These are phyloP conservation scores for Leccinum variicolor DNA, from an alignment of 768 basidiomycete species.

Conservation along the genomic window DNA sequence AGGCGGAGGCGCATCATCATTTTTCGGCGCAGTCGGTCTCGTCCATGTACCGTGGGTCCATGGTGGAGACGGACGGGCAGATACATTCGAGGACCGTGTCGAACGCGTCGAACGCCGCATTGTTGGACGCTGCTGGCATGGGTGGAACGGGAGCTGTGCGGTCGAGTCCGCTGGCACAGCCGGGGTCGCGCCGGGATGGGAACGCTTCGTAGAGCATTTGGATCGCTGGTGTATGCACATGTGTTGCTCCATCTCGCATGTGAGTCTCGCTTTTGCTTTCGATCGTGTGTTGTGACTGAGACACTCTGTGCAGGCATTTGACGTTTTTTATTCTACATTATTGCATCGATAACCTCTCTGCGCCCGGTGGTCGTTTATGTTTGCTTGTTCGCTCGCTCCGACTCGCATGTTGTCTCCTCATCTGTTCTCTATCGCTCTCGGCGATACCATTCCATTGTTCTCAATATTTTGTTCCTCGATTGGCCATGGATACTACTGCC, in stretches of 20 bases:
- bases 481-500: background rate
- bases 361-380: background rate
- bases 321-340: background rate
- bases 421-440: background rate
- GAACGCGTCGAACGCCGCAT: constrained; percentile 14
- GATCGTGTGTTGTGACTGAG: background rate
- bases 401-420: background rate
- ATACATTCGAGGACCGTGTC: constrained; percentile 22
- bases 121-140: constrained; percentile 26
- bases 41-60: constrained; percentile 17
- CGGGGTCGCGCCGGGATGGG: background rate
- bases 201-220: background rate
- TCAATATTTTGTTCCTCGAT: background rate
- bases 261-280: background rate
- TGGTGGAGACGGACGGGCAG: constrained; percentile 1
- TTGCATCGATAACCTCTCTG: background rate
- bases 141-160: constrained; percentile 1
- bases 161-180: constrained; percentile 22
- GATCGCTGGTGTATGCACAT: background rate
- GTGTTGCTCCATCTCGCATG: constrained; percentile 1
- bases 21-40: constrained; percentile 25
- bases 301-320: background rate
- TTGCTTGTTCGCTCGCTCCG: background rate
- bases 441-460: background rate
- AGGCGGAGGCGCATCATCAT: constrained; percentile 2